Conservation (phyloP, 306 rosid genomes). For the Pyrus betulifolia region DNA sequence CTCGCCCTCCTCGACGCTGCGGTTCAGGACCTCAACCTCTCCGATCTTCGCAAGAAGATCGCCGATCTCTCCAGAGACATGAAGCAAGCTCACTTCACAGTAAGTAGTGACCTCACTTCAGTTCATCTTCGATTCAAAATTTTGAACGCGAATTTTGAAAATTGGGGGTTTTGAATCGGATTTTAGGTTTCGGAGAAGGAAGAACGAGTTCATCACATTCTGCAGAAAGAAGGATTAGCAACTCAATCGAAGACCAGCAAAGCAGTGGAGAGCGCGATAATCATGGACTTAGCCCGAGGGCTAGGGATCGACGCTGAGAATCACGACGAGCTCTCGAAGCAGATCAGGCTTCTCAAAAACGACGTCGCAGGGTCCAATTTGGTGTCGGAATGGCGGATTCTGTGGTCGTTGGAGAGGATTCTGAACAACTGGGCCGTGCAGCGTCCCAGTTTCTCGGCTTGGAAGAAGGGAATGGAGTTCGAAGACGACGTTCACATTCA, state of each 20-base stretch:
- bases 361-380: conserved; percentile 22
- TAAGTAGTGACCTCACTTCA: not conserved
- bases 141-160: not conserved
- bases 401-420: conserved; percentile 34
- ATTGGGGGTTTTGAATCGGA: not conserved
- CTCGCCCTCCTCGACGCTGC: conserved; percentile 33
- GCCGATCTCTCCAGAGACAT: conserved; percentile 39
- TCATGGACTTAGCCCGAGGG: conserved; percentile 59
- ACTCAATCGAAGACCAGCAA: conserved; percentile 35
- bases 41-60: conserved; percentile 36
- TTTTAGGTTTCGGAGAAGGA: conserved; percentile 40
- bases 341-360: conserved; percentile 31
- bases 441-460: conserved; percentile 4
- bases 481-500: conserved; percentile 17
- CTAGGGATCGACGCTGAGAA: conserved; percentile 39
- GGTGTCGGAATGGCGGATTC: conserved; percentile 24
- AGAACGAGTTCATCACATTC: conserved; percentile 33
- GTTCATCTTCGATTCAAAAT: not conserved
- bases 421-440: conserved; percentile 20
- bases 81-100: conserved; percentile 41
- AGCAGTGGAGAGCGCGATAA: conserved; percentile 49
- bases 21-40: conserved; percentile 14
- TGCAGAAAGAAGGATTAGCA: conserved; percentile 41
- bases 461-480: not conserved
- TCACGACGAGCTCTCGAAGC: conserved; percentile 29